These are phyloP conservation scores for Plantago coronopus DNA, from an alignment of 305 asterid genomes.

Conservation along the genomic window DNA sequence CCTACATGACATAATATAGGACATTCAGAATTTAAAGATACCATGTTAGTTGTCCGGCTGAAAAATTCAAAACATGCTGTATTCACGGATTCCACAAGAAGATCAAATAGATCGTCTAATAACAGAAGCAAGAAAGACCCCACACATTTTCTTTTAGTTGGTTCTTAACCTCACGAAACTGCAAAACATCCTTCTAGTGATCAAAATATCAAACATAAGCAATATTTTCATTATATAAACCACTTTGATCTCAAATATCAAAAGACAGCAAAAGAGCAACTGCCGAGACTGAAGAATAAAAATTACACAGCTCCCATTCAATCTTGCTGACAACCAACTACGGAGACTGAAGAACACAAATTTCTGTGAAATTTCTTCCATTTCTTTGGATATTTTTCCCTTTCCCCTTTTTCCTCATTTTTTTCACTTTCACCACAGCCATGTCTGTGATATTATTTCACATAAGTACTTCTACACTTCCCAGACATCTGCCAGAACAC, in stretches of 20 bases:
- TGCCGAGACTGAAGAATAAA: too few relatives aligned
- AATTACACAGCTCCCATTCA: too few relatives aligned
- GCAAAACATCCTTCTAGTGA: background rate
- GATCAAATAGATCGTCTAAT: background rate
- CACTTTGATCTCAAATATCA: background rate
- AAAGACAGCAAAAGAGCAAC: background rate
- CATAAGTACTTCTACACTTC: too few relatives aligned
- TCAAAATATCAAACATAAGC: background rate
- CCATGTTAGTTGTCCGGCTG: constrained; percentile 15
- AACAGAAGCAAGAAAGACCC: constrained; percentile 9
- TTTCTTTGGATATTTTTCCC: too few relatives aligned
- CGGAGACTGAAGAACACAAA: too few relatives aligned
- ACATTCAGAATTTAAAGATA: constrained; percentile 17
- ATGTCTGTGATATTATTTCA: too few relatives aligned
- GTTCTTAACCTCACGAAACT: constrained; percentile 1
- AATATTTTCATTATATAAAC: background rate
- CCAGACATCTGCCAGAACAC: too few relatives aligned
- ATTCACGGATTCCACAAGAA: constrained; percentile 8
- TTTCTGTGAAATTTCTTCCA: too few relatives aligned
- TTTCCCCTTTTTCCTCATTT: too few relatives aligned
- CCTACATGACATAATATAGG: constrained; percentile 38
- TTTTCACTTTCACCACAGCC: too few relatives aligned
- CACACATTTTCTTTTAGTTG: constrained; percentile 13
- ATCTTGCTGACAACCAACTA: too few relatives aligned
- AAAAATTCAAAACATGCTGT: constrained; percentile 1